These are phyloP conservation scores for Hypoxylon fuscum DNA, from an alignment of 495 filamentous ascomycete genomes.

Conservation along the genomic window DNA sequence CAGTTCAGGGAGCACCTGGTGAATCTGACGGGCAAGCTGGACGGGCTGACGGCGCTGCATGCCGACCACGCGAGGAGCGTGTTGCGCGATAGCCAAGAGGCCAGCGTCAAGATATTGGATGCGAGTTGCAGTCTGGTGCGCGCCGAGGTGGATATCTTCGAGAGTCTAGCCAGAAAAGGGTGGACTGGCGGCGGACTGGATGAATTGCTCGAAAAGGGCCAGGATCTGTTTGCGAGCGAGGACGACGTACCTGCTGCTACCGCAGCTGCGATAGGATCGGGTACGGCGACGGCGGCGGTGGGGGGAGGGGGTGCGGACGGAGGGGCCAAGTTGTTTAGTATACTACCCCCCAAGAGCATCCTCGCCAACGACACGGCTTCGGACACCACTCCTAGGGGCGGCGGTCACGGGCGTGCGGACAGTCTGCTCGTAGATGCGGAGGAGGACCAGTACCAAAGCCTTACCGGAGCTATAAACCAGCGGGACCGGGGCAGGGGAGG, in stretches of 20 bases:
- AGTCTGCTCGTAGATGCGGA: conserved; percentile 54
- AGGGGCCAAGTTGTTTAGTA: conserved; percentile 63
- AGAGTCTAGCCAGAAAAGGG: conserved; percentile 68
- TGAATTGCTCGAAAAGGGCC: conserved; percentile 67
- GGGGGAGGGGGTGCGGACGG: conserved; percentile 42
- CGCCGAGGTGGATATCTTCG: conserved; percentile 73
- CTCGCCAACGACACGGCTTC: conserved; percentile 52
- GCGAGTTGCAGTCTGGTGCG: conserved; percentile 68
- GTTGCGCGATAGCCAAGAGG: conserved; percentile 66
- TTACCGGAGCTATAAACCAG: conserved; percentile 53
- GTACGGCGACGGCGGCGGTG: conserved; percentile 13
- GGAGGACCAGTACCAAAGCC: conserved; percentile 58
- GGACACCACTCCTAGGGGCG: conserved; percentile 41
- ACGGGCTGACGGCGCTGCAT: conserved; percentile 66
- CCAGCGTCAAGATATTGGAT: conserved; percentile 64
- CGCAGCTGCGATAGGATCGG: conserved; percentile 8
- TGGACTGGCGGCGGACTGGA: conserved; percentile 71
- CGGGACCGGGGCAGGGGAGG: conserved; percentile 30
- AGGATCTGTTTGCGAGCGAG: conserved; percentile 67
- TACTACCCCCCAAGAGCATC: conserved; percentile 65
- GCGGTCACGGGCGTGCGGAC: conserved; percentile 50
- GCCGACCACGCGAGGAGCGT: conserved; percentile 64
- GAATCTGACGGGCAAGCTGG: conserved; percentile 65
- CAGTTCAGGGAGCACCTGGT: conserved; percentile 65
- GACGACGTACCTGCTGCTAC: conserved; percentile 45